phyloP scores from a whole-genome alignment of 345 rosid genomes.

The Limnanthes douglasii region DNA sequence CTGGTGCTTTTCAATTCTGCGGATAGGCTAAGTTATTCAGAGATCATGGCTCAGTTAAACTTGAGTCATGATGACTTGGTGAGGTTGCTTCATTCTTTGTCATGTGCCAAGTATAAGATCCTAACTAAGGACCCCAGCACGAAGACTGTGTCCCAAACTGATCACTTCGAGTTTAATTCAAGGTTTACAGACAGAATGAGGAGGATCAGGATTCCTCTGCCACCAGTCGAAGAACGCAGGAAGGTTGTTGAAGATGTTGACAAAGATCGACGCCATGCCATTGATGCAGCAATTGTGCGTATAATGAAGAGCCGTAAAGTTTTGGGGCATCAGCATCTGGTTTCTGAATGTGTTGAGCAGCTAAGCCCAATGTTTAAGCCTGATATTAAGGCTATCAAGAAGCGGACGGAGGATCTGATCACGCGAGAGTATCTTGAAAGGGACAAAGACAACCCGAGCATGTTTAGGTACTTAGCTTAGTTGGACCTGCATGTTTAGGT shows the following conservation, averaged over 20 bases:
- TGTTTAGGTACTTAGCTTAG: conserved; percentile 70
- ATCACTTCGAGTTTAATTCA: conserved; percentile 51
- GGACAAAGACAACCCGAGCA: conserved; percentile 60
- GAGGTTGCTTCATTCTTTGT: conserved; percentile 80
- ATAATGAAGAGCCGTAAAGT: conserved; percentile 94
- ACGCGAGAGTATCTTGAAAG: conserved; percentile 85
- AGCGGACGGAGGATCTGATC: conserved; percentile 84
- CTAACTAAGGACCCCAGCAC: conserved; percentile 51
- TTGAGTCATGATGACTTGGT: conserved; percentile 73
- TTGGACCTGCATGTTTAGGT: too few relatives aligned
- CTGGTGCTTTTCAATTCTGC: conserved; percentile 72
- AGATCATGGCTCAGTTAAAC: conserved; percentile 72
- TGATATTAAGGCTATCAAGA: conserved; percentile 89
- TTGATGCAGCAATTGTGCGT: conserved; percentile 96
- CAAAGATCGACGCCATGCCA: conserved; percentile 79
- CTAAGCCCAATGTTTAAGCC: conserved; percentile 98
- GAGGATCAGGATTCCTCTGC: conserved; percentile 97
- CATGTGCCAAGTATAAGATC: conserved; percentile 76
- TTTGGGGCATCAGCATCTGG: conserved; percentile 73
- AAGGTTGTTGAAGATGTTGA: conserved; percentile 89
- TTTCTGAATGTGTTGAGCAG: conserved; percentile 84
- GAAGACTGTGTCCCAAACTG: conserved; percentile 38
- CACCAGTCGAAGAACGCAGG: conserved; percentile 87
- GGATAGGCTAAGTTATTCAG: conserved; percentile 64
- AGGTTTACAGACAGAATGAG: conserved; percentile 84